A percentile compares a stretch with the other conserved stretches of the same genome.
phyloP scores from a whole-genome alignment of 2,329 filamentous ascomycete species.

The Rutstroemia sp. region DNA sequence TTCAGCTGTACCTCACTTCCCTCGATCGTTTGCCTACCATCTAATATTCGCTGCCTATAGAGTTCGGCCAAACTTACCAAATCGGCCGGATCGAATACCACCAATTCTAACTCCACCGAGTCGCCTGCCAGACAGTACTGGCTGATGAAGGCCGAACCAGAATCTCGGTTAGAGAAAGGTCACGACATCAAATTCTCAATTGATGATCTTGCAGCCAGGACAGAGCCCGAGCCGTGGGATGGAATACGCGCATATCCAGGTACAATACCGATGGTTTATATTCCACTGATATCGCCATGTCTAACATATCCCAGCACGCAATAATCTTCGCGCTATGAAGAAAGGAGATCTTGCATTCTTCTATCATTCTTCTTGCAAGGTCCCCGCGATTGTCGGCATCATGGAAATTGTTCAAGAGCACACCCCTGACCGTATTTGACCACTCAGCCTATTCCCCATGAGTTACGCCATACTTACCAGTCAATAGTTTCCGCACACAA shows the following conservation, averaged over 20 bases:
- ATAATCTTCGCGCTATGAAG: conserved; percentile 88
- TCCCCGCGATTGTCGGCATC: conserved; percentile 76
- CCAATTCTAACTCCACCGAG: background rate
- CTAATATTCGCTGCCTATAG: conserved; percentile 1
- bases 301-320: conserved; percentile 51
- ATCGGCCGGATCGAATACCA: conserved; percentile 4
- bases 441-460: background rate
- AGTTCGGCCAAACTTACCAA: conserved; percentile 6
- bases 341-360: conserved; percentile 91
- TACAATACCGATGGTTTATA: conserved; percentile 20
- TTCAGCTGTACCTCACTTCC: background rate
- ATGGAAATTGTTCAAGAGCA: conserved; percentile 88
- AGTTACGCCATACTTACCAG: background rate
- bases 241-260: conserved; percentile 49
- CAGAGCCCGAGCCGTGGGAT: conserved; percentile 82
- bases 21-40: background rate
- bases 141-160: conserved; percentile 84
- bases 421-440: conserved; percentile 59
- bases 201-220: conserved; percentile 70
- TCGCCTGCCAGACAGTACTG: conserved; percentile 48
- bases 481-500: conserved; percentile 52
- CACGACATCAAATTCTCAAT: conserved; percentile 91
- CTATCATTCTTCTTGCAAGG: conserved; percentile 91
- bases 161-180: conserved; percentile 78
- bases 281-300: conserved; percentile 8